Evolutionary conservation across 257 asterid species (phyloP), one percentile per base, ranked within the genome.

Genomic region (Pogostemon cablin): DNA sequence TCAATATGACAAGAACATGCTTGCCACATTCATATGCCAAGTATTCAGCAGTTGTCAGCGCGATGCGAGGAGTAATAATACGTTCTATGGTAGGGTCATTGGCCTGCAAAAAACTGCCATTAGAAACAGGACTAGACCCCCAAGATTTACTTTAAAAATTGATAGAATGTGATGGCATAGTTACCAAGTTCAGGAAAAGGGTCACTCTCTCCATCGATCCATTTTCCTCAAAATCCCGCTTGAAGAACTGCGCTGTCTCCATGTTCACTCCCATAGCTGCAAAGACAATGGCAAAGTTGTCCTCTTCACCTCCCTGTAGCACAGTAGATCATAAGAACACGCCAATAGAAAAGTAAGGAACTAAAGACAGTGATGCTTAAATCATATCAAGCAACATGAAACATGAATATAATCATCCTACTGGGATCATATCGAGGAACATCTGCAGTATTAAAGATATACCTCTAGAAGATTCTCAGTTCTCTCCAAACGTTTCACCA

Each of bases 231-330:
- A 91, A 89, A 86, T 89, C 96, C 54, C 96, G 96, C 73, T 89
- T 89, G 76, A 89, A 89, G 81, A 89, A 89, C 72, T 89, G 95
- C 37, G 97, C 95, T 4, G 97, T 90, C 83, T 91, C 96, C 97
- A 91, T 89, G 86, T 91, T 89, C 62, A 91, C 96, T 81, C 97
- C 97, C 97, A 91, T 91, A 67, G 97, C 97, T 38, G 97, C 97
- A 87, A 91, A 91, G 77, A 91, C 97, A 72, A 91, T 91, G 71
- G 97, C 97, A 84, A 91, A 91, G 68, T 91, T 89, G 86, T 90
- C 95, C 54, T 88, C 96, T 81, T 75, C 96, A 9, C 80, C 85
- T 38, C 66, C 88, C 92, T 90, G 83, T 44, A 44, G 55, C 42
- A 70, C 20, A 64, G 65, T 70, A 79, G 55, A 69, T 54, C 56